Evolutionary conservation across 805 yeast genomes (phyloP).

Genomic region (Barnettozyma californica): DNA sequence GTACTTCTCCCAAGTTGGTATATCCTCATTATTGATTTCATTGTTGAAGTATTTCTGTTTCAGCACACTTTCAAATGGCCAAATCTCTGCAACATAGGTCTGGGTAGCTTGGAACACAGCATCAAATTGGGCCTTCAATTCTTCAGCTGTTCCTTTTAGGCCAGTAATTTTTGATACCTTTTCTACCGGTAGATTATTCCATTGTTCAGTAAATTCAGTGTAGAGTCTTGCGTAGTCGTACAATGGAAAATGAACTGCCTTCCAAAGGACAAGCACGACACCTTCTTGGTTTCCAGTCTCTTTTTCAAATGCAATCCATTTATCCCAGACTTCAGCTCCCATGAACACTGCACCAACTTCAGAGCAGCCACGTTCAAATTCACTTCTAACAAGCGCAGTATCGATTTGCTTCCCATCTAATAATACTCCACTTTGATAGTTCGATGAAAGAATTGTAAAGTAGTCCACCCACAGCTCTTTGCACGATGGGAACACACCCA

Average conservation of each 20-base stretch:
- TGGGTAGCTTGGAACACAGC: constrained; percentile 16
- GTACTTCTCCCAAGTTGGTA: constrained; percentile 57
- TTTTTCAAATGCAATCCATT: constrained; percentile 56
- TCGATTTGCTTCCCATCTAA: constrained; percentile 11
- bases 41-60: constrained; percentile 51
- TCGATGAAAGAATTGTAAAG: constrained; percentile 44
- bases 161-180: background rate
- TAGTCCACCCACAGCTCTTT: constrained; percentile 69
- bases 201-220: constrained; percentile 15
- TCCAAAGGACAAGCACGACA: constrained; percentile 37
- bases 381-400: constrained; percentile 29
- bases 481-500: constrained; percentile 49
- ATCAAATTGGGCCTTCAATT: constrained; percentile 13
- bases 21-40: constrained; percentile 28
- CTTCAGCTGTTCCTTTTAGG: constrained; percentile 18
- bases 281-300: constrained; percentile 28
- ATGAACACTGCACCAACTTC: constrained; percentile 66
- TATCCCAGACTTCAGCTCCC: constrained; percentile 82
- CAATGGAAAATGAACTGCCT: constrained; percentile 56
- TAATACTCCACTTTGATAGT: constrained; percentile 27
- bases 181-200: background rate
- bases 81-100: constrained; percentile 33
- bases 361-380: constrained; percentile 44
- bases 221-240: constrained; percentile 70
- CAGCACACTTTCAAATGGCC: constrained; percentile 69